Evolutionary conservation across 192 early-diverging fungal species (phyloP).

Genomic region (Coemansia sp.): DNA sequence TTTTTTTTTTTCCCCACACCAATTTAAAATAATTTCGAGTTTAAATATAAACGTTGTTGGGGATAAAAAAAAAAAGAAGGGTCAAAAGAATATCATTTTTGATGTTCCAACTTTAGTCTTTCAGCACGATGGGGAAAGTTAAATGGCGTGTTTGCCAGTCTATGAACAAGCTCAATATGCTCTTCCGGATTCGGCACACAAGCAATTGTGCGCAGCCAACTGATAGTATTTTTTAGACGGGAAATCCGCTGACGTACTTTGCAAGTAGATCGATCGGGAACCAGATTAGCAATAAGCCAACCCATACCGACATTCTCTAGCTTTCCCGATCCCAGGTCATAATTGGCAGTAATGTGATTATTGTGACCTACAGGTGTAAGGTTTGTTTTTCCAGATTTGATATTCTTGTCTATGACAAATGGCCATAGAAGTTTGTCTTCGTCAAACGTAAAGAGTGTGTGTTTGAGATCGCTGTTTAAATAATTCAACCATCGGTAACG

Average conservation of each 20-base stretch:
- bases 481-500: constrained; percentile 7
- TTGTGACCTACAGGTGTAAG: not conserved
- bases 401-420: constrained; percentile 11
- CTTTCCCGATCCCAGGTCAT: not conserved
- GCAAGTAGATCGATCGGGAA: constrained; percentile 6
- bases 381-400: not conserved
- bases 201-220: constrained; percentile 24
- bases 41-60: not conserved
- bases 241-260: constrained; percentile 10
- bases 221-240: constrained; percentile 7
- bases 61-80: too few relatives aligned
- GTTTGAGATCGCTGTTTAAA: constrained; percentile 18
- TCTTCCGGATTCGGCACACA: constrained; percentile 10
- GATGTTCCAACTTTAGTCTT: not conserved
- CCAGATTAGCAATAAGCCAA: constrained; percentile 12
- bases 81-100: constrained; percentile 1
- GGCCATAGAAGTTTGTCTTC: constrained; percentile 31
- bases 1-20: too few relatives aligned
- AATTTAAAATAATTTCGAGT: not conserved
- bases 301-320: constrained; percentile 17
- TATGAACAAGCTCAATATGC: constrained; percentile 26
- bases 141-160: constrained; percentile 26
- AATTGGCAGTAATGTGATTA: constrained; percentile 8
- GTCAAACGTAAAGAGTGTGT: constrained; percentile 18
- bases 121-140: constrained; percentile 11